Evolutionary conservation across 768 basidiomycete species (phyloP).

Genomic region (Wakefieldia striispora): DNA sequence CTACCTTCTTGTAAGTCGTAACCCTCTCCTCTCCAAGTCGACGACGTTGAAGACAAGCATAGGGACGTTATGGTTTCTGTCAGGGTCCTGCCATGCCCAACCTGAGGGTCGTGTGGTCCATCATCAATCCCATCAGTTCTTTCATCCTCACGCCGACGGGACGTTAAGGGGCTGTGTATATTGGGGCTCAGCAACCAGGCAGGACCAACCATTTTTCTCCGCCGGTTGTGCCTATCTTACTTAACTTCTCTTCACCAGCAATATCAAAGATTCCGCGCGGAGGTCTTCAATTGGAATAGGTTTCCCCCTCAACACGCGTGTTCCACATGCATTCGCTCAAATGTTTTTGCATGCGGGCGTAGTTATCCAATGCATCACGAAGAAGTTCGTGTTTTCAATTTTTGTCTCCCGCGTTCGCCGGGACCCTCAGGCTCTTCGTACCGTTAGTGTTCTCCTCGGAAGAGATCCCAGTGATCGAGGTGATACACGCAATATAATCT

Average conservation of each 20-base stretch:
- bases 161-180: background rate
- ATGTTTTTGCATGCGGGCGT: background rate
- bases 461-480: background rate
- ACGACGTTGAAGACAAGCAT: background rate
- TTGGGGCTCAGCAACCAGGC: background rate
- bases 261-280: background rate
- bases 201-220: background rate
- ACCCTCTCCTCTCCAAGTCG: background rate
- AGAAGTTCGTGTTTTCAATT: background rate
- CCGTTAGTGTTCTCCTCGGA: conserved; percentile 1
- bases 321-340: background rate
- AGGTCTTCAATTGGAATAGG: background rate
- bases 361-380: background rate
- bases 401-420: background rate
- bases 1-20: too few relatives aligned
- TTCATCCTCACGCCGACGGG: conserved; percentile 1
- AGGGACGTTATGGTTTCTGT: background rate
- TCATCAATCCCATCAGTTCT: background rate
- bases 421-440: background rate
- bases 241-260: background rate
- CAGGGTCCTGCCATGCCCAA: background rate
- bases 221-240: background rate
- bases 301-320: background rate
- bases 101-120: background rate
- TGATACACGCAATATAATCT: background rate